Percentiles rank a stretch among this genome's conserved stretches.
Conservation (phyloP, 306 rosid genomes). For the Rosa persica region DNA sequence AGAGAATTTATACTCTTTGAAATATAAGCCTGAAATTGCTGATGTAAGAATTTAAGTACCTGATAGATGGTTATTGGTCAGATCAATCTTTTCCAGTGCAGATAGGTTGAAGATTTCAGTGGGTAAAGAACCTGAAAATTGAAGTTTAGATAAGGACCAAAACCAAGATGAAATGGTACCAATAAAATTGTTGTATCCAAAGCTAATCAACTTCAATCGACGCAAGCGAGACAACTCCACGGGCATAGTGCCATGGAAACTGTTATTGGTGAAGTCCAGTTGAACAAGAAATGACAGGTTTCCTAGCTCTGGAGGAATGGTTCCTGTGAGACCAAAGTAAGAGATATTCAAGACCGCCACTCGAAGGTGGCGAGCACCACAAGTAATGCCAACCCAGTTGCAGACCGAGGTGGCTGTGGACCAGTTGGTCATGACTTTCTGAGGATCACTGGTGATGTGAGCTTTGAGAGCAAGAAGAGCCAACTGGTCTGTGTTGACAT, state of each 20-base stretch:
- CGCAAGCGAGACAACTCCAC: background rate
- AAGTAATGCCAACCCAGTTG: slow-evolving; percentile 26
- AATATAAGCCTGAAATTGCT: background rate
- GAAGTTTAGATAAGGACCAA: background rate
- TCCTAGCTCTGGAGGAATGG: slow-evolving; percentile 23
- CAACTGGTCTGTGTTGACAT: slow-evolving; percentile 16
- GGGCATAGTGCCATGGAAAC: slow-evolving; percentile 18
- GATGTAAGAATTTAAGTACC: background rate
- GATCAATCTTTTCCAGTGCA: slow-evolving; percentile 14
- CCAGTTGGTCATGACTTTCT: slow-evolving; percentile 17
- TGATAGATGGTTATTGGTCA: slow-evolving; percentile 25
- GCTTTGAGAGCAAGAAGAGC: slow-evolving; percentile 27
- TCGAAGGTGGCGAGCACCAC: slow-evolving; percentile 2
- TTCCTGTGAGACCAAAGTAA: slow-evolving; percentile 17
- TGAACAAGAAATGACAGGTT: slow-evolving; percentile 23
- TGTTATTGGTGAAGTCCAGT: slow-evolving; percentile 15
- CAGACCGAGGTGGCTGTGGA: slow-evolving; percentile 12
- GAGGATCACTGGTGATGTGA: slow-evolving; percentile 22
- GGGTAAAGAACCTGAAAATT: slow-evolving; percentile 14
- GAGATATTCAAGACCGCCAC: slow-evolving; percentile 24
- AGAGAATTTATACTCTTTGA: background rate
- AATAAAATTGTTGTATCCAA: slow-evolving; percentile 4
- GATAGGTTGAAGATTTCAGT: slow-evolving; percentile 20
- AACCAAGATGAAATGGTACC: slow-evolving; percentile 17
- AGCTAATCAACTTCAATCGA: background rate